Percentiles rank a stretch among this genome's conserved stretches.
Evolutionary conservation across 768 basidiomycete species (phyloP).

Genomic region (Psilocybe tampanensis): DNA sequence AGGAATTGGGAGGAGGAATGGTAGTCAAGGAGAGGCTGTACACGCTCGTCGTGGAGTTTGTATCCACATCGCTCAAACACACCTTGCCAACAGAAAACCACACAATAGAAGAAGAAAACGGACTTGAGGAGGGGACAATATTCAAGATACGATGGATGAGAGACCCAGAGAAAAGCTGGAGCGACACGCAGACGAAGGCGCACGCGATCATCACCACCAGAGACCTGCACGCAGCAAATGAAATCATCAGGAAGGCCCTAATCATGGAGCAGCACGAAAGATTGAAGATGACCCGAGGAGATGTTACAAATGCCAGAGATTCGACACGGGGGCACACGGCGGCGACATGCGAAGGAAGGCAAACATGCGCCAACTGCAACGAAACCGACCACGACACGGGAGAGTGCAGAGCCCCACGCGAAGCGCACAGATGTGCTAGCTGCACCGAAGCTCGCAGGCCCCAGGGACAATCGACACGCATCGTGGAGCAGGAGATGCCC

Average conservation of each 20-base stretch:
- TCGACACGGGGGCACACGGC: slow-evolving; percentile 9
- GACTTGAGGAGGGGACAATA: not conserved
- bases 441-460: slow-evolving; percentile 3
- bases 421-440: slow-evolving; percentile 1
- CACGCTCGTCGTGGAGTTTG: slow-evolving; percentile 2
- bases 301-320: slow-evolving; percentile 14
- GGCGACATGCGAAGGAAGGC: not conserved
- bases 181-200: not conserved
- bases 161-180: slow-evolving; percentile 9
- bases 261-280: slow-evolving; percentile 9
- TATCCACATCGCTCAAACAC: slow-evolving; percentile 2
- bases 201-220: slow-evolving; percentile 10
- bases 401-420: not conserved
- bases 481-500: slow-evolving; percentile 12
- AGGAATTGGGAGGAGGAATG: not conserved
- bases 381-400: slow-evolving; percentile 1
- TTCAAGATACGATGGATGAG: slow-evolving; percentile 8
- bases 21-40: slow-evolving; percentile 1
- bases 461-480: not conserved
- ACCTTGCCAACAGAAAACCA: not conserved
- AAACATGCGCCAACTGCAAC: slow-evolving; percentile 15
- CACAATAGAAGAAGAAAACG: slow-evolving; percentile 4
- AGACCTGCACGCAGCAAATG: slow-evolving; percentile 1
- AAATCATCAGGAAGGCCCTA: slow-evolving; percentile 2
- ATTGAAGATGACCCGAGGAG: slow-evolving; percentile 11